Base-by-base conservation (phyloP, 2,329 filamentous ascomycete species). In the Domatiomyces globalis region DNA sequence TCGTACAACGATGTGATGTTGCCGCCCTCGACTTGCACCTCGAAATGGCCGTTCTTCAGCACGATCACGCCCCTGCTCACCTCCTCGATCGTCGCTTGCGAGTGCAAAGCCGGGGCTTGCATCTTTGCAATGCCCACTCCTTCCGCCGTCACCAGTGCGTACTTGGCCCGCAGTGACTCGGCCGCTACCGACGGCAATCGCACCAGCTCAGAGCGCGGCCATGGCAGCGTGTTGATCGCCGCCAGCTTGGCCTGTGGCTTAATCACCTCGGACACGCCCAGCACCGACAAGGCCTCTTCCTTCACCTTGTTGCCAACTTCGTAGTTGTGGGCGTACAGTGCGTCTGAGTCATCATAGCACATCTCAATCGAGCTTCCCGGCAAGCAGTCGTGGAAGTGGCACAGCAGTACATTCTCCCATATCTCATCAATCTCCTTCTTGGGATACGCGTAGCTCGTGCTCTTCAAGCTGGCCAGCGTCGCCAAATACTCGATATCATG, bases 311-410 rank as follows among this genome's bases (percentile, higher is more conserved):
- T 71, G 5, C 86, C 90, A 1, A 79, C 87, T 58, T 81, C 72
- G 64, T 94, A 95, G 2, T 95, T 79, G 59, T 87, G 74, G 1
- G 79, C 84, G 64, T 98, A 98, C 5, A 95, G 75, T 76, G 88
- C 78, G 64, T 95, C 85, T 2, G 89, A 94, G 65, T 98, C 92
- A 65, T 94, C 87, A 62, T 96, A 96, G 67, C 88, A 95, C 88
- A 96, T 95, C 67, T 94, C 89, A 61, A 98, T 96, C 33, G 81
- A 86, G 64, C 87, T 95, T 51, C 92, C 92, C 0, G 92, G 92
- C 49, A 98, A 75, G 65, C 92, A 96, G 65, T 98, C 92, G 59
- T 98, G 92, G 74, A 98, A 98, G 63, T 98, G 92, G 59, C 90
- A 96, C 22, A 96, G 78, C 20, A 96, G 75, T 2, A 90, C 84